These are phyloP conservation scores for Ceriops decandra DNA, from an alignment of 345 rosid genomes.

Conservation along the genomic window DNA sequence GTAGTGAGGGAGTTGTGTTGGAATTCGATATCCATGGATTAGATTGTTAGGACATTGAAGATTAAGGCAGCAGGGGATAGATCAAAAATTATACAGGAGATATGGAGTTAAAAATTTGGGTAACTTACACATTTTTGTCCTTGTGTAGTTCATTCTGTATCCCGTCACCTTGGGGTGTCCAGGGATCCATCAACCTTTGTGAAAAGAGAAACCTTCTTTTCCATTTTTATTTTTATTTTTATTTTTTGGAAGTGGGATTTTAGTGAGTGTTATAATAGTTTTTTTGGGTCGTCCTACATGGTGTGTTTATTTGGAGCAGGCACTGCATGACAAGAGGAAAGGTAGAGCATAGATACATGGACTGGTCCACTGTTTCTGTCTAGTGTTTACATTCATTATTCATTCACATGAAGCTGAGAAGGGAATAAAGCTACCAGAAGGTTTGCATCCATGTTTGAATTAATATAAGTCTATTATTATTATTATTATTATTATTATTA, in stretches of 20 bases:
- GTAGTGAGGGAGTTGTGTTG: too few species aligned
- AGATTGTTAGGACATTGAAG: too few species aligned
- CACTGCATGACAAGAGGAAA: constrained; percentile 67
- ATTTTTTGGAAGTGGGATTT: background rate
- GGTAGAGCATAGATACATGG: constrained; percentile 42
- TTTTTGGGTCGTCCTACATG: background rate
- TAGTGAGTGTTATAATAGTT: background rate
- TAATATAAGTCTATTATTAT: background rate
- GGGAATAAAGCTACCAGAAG: constrained; percentile 22
- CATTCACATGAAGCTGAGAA: constrained; percentile 17
- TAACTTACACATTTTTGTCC: too few species aligned
- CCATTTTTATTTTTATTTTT: background rate
- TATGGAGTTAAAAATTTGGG: too few species aligned
- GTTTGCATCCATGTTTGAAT: background rate
- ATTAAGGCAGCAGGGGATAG: too few species aligned
- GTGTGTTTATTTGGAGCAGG: constrained; percentile 37
- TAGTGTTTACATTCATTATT: constrained; percentile 8
- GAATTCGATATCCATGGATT: too few species aligned
- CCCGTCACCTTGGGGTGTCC: too few species aligned
- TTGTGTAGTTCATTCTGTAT: too few species aligned
- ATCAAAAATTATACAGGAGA: too few species aligned
- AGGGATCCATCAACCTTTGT: too few species aligned
- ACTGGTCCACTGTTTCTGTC: background rate
- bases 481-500: too few species aligned
- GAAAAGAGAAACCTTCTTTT: too few species aligned